Evolutionary conservation across 805 yeast genomes (phyloP).

Genomic region (Kodamaea laetipori): DNA sequence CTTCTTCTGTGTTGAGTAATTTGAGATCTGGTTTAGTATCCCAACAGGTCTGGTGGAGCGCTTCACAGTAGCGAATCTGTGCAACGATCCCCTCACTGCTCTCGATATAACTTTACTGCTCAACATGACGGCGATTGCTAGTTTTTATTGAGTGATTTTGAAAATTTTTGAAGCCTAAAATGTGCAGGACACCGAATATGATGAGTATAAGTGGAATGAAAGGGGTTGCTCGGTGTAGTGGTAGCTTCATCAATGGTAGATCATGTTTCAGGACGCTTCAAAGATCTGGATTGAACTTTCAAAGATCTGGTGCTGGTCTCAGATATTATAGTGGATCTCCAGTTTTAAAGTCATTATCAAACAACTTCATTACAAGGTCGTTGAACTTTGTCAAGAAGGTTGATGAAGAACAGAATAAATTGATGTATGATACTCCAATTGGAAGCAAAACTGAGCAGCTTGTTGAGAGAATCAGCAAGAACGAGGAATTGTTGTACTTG

Average conservation of each 20-base stretch:
- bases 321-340: no score
- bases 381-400: conserved; percentile 32
- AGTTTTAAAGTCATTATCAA: no score
- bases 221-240: no score
- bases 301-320: no score
- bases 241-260: no score
- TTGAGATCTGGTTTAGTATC: neutral
- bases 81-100: conserved; percentile 6
- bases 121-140: conserved; percentile 3
- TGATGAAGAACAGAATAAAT: conserved; percentile 25
- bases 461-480: conserved; percentile 23
- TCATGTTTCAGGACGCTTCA: no score
- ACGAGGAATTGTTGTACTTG: conserved; percentile 33
- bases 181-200: conserved; percentile 7
- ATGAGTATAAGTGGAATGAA: neutral
- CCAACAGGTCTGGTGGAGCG: neutral
- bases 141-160: conserved; percentile 2
- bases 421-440: conserved; percentile 23
- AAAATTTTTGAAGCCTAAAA: conserved; percentile 9
- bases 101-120: conserved; percentile 9
- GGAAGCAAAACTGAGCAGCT: conserved; percentile 26
- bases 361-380: conserved; percentile 14
- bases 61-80: neutral
- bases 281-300: no score
- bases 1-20: conserved; percentile 23